Evolutionary conservation across 345 rosid species (phyloP), one percentile per base, ranked within the genome.

Genomic region (Rubroshorea leprosula): DNA sequence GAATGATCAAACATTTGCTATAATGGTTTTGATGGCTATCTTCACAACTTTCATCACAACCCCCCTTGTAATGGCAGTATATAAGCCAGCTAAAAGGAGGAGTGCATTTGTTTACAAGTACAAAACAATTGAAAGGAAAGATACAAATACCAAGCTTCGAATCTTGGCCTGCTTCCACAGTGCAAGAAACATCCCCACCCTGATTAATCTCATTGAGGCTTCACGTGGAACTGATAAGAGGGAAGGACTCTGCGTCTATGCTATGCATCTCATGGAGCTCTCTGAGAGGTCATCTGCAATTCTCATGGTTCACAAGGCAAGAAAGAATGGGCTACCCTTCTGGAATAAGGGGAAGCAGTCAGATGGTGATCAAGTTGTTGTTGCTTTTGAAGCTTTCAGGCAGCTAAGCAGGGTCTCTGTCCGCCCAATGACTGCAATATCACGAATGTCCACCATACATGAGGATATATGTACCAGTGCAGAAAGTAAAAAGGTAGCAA

Each of bases 231-330:
- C n/a, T n/a, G n/a, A n/a, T n/a, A n/a, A n/a, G n/a, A n/a, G n/a
- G n/a, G n/a, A n/a, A n/a, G n/a, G n/a, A n/a, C n/a, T n/a, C n/a
- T n/a, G n/a, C n/a, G n/a, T n/a, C n/a, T n/a, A n/a, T n/a, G n/a
- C n/a, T n/a, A n/a, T n/a, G n/a, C n/a, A n/a, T n/a, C n/a, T n/a
- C n/a, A n/a, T n/a, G n/a, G n/a, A n/a, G n/a, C n/a, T n/a, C n/a
- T n/a, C n/a, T n/a, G n/a, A n/a, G n/a, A n/a, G n/a, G n/a, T n/a
- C n/a, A n/a, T 89, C 97, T 0, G 90, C 97, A 45, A 83, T 86
- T 45, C 85, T 84, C 1, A 89, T 86, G 97, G 95, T 84, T 10
- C 90, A 86, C 68, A 86, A 86, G 77, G 90, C 84, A 1, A 70
- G 95, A 29, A 84, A 68, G 66, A 86, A 84, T 5, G 97, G 95